Evolutionary conservation across 1,139 yeast species (phyloP), one percentile per base, ranked within the genome.

Genomic region (Candida sp.): DNA sequence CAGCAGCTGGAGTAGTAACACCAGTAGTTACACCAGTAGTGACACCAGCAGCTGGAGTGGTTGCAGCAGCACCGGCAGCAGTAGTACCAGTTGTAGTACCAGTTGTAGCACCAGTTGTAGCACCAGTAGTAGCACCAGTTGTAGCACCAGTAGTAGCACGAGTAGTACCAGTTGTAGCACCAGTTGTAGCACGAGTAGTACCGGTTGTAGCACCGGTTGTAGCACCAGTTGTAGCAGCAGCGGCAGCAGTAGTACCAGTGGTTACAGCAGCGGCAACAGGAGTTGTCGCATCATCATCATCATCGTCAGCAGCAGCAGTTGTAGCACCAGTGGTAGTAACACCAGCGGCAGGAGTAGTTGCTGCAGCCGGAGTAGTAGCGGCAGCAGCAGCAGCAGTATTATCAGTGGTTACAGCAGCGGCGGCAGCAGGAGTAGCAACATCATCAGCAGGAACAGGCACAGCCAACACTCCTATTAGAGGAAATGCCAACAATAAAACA

Each of bases 361-460:
- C 38, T 22, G 45, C 43, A 22, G 49, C 45, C 21, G 45, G 38
- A 25, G 39, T 51, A 19, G 53, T 46, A 36, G 49, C 44, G 15
- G 52, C 45, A 25, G 51, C 43, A 12, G 51, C 44, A 5, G 49
- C 44, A 21, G 54, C 45, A 6, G n/a, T n/a, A n/a, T n/a, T n/a
- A n/a, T n/a, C n/a, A n/a, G n/a, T n/a, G n/a, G n/a, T n/a, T n/a
- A n/a, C n/a, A n/a, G 56, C 47, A 35, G 53, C 43, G 21, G 50
- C 46, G 12, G 50, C 45, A 21, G 44, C 45, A 19, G 54, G 50
- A 33, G 54, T 50, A 34, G 50, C 47, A 21, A 52, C 48, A 19
- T 44, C 49, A 22, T 41, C 43, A 36, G 42, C 43, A 19, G 43
- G 40, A 19, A 32, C 42, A 7, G 40, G 36, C 5, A 27, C 40